phyloP scores from a whole-genome alignment of 192 early-diverging fungal genomes.

The Phycomyces blakesleeanus region DNA sequence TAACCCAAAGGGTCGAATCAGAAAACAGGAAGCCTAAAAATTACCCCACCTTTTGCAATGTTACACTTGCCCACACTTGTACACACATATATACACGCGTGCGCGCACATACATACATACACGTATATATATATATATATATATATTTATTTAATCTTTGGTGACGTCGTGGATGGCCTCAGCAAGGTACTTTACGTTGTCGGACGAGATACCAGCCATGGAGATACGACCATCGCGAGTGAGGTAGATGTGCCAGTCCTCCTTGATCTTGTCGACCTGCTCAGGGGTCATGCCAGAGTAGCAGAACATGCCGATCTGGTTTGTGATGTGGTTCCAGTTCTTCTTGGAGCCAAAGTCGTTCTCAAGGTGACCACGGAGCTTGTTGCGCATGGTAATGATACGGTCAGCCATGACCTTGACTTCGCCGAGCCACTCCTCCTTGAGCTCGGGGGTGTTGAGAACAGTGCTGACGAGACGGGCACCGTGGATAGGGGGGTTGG shows the following conservation, averaged over 20 bases:
- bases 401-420: conserved; percentile 97
- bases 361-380: conserved; percentile 74
- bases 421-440: conserved; percentile 83
- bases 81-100: too few relatives aligned
- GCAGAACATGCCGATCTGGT: conserved; percentile 98
- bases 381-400: conserved; percentile 84
- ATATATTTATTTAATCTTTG: conserved; percentile 42
- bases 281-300: conserved; percentile 87
- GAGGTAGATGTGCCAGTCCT: conserved; percentile 89
- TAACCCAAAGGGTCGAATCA: too few relatives aligned
- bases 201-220: conserved; percentile 90
- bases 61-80: too few relatives aligned
- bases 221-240: conserved; percentile 95
- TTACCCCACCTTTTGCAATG: background rate
- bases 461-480: conserved; percentile 91
- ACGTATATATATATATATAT: background rate
- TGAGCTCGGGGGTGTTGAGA: conserved; percentile 68
- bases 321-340: conserved; percentile 83
- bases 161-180: conserved; percentile 93
- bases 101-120: too few relatives aligned
- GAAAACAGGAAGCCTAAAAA: too few relatives aligned
- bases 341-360: conserved; percentile 76
- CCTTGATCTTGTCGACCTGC: conserved; percentile 81
- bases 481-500: conserved; percentile 96
- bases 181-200: conserved; percentile 95